Evolutionary conservation across 2,329 filamentous ascomycete genomes (phyloP).

Genomic region (Aspergillus oerlinghausenensis): DNA sequence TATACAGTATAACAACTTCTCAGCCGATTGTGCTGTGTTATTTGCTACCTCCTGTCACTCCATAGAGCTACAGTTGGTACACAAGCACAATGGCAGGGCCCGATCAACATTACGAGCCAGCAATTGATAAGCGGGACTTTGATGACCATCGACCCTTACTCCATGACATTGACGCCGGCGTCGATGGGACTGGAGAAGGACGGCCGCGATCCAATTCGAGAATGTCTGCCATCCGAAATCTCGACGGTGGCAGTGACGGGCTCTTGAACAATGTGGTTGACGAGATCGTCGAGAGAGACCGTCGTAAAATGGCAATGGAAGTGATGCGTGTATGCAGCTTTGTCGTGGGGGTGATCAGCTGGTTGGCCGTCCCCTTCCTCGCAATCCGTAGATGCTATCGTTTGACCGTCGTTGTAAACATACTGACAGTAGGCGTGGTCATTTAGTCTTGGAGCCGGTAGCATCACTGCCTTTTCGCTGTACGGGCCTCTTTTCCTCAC

Average conservation of each 20-base stretch:
- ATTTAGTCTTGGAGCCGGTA: slow-evolving; percentile 71
- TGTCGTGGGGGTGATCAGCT: slow-evolving; percentile 56
- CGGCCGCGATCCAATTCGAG: slow-evolving; percentile 19
- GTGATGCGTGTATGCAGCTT: slow-evolving; percentile 54
- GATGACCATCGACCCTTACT: slow-evolving; percentile 38
- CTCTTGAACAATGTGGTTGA: slow-evolving; percentile 59
- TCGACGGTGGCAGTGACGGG: slow-evolving; percentile 26
- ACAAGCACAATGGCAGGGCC: slow-evolving; percentile 20
- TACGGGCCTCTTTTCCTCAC: slow-evolving; percentile 89
- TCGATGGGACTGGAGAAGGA: slow-evolving; percentile 24
- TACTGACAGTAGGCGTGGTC: slow-evolving; percentile 3
- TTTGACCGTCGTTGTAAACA: neutral
- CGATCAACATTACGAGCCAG: slow-evolving; percentile 14
- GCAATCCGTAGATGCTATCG: neutral
- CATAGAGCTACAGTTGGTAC: neutral
- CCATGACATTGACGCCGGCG: slow-evolving; percentile 14
- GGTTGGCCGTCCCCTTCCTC: slow-evolving; percentile 32
- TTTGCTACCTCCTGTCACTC: neutral
- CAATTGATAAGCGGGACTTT: slow-evolving; percentile 45
- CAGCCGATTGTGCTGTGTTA: neutral
- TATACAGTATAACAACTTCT: neutral
- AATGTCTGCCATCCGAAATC: slow-evolving; percentile 16
- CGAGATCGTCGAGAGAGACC: slow-evolving; percentile 56
- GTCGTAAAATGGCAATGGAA: slow-evolving; percentile 50
- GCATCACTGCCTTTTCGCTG: slow-evolving; percentile 87